Conservation (phyloP, 441 rosid species). For the Mallotus japonicus region DNA sequence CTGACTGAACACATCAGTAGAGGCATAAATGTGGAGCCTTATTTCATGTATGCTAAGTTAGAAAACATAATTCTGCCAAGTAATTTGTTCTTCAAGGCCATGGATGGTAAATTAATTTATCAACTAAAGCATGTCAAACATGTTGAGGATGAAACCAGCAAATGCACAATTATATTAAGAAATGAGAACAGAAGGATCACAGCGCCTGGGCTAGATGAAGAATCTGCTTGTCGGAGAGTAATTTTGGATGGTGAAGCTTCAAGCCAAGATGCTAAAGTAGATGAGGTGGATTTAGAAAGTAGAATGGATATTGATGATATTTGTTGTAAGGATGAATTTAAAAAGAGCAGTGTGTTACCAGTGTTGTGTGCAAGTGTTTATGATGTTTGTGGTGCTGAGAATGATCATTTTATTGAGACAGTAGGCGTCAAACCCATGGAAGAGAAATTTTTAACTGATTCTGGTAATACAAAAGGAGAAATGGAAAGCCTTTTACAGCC, state of each 20-base stretch:
- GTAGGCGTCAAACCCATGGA: conserved; percentile 17
- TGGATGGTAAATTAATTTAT: conserved; percentile 24
- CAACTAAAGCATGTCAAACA: conserved; percentile 10
- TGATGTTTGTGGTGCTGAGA: conserved; percentile 13
- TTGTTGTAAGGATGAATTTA: conserved; percentile 23
- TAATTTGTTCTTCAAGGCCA: conserved; percentile 29
- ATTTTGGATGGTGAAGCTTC: conserved; percentile 16
- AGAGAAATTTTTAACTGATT: conserved; percentile 22
- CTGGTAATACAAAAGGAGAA: conserved; percentile 26
- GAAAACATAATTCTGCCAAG: conserved; percentile 27
- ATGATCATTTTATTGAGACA: conserved; percentile 25
- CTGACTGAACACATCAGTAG: conserved; percentile 26
- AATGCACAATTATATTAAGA: conserved; percentile 1
- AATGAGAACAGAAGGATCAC: conserved; percentile 20
- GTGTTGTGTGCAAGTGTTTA: conserved; percentile 15
- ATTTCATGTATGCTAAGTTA: conserved; percentile 14
- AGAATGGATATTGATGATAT: conserved; percentile 8
- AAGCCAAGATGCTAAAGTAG: conserved; percentile 23
- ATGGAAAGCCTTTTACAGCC: conserved; percentile 15
- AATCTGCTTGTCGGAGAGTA: conserved; percentile 23
- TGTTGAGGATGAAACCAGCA: conserved; percentile 23
- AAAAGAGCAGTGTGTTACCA: conserved; percentile 14
- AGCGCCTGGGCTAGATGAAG: conserved; percentile 24
- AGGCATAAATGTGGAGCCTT: conserved; percentile 14
- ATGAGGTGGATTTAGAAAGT: conserved; percentile 23